phyloP scores from a whole-genome alignment of 192 early-diverging fungal species.

The Dissophora globulifera region DNA sequence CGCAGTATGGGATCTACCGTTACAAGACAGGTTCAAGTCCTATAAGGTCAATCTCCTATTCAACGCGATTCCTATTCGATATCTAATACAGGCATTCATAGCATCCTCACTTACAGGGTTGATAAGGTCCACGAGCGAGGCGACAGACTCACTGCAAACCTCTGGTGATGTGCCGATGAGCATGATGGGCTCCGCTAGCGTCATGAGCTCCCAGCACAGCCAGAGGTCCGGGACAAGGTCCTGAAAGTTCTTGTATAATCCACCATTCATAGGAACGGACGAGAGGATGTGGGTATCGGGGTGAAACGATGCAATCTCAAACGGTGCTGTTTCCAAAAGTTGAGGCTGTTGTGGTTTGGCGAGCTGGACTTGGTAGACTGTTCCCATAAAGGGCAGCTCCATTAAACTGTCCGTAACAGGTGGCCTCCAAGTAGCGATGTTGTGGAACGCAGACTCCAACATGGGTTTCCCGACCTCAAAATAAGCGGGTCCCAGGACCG shows the following conservation, averaged over 20 bases:
- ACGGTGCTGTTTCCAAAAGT: slow-evolving; percentile 76
- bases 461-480: slow-evolving; percentile 84
- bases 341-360: slow-evolving; percentile 73
- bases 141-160: slow-evolving; percentile 86
- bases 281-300: slow-evolving; percentile 80
- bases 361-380: slow-evolving; percentile 74
- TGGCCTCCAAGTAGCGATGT: slow-evolving; percentile 77
- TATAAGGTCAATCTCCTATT: too few relatives aligned
- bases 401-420: slow-evolving; percentile 73
- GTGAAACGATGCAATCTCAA: slow-evolving; percentile 72
- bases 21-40: not conserved
- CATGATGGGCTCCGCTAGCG: slow-evolving; percentile 89
- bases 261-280: slow-evolving; percentile 66
- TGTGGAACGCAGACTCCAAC: slow-evolving; percentile 83
- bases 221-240: slow-evolving; percentile 85
- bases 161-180: slow-evolving; percentile 90
- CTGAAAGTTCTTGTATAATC: slow-evolving; percentile 81
- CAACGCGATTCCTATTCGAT: too few relatives aligned
- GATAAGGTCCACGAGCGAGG: slow-evolving; percentile 87
- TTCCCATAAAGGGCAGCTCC: slow-evolving; percentile 79
- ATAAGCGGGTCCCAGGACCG: slow-evolving; percentile 80
- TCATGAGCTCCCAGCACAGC: slow-evolving; percentile 94
- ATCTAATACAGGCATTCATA: not conserved
- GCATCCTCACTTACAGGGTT: slow-evolving; percentile 74
- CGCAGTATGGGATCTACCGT: slow-evolving; percentile 87